phyloP scores from a whole-genome alignment of 495 filamentous ascomycete species.

The Hypoxylon crocopeplum region DNA sequence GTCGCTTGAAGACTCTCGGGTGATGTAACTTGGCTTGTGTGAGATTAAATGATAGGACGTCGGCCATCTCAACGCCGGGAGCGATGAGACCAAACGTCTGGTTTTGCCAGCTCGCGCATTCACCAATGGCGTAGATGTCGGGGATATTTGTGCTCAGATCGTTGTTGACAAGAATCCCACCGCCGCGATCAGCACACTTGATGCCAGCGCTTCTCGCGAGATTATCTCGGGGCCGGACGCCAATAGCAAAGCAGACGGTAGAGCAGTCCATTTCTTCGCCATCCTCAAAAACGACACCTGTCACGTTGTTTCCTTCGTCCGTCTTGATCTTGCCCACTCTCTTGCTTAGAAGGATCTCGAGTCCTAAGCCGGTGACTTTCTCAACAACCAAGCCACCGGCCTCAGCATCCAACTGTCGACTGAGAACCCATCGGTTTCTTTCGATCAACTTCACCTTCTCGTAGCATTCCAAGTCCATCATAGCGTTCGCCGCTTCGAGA shows the following conservation, averaged over 20 bases:
- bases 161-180: conserved; percentile 78
- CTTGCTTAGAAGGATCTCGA: conserved; percentile 84
- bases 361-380: conserved; percentile 78
- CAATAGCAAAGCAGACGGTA: conserved; percentile 92
- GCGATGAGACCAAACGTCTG: conserved; percentile 95
- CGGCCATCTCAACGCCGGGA: conserved; percentile 95
- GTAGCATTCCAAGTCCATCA: conserved; percentile 87
- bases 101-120: conserved; percentile 94
- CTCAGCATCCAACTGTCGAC: conserved; percentile 84
- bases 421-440: conserved; percentile 87
- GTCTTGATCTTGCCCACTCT: conserved; percentile 76
- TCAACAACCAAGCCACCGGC: conserved; percentile 86
- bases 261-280: conserved; percentile 82
- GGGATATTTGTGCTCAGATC: conserved; percentile 73
- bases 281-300: conserved; percentile 83
- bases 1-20: conserved; percentile 76
- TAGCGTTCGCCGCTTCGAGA: conserved; percentile 92
- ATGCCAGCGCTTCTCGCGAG: conserved; percentile 75
- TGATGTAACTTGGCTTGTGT: conserved; percentile 79
- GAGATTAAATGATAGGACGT: conserved; percentile 93
- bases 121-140: conserved; percentile 89
- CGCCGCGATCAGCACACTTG: conserved; percentile 74
- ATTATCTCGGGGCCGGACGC: conserved; percentile 84
- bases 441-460: conserved; percentile 83
- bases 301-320: conserved; percentile 69